Evolutionary conservation across 2,329 filamentous ascomycete species (phyloP).

Genomic region (Elsinoe fawcettii): DNA sequence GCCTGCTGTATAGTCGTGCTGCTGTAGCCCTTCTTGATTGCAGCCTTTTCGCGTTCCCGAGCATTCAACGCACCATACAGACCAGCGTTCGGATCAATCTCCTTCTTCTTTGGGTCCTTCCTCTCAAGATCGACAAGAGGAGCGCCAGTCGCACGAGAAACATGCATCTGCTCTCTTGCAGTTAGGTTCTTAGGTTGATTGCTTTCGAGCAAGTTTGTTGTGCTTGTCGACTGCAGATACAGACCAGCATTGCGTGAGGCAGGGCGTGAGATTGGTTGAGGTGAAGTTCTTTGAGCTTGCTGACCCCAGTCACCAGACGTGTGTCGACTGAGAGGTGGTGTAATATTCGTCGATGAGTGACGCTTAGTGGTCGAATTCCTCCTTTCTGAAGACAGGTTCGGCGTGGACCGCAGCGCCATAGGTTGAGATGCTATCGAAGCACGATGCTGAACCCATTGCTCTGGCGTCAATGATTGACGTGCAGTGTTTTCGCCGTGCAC

Average conservation of each 20-base stretch:
- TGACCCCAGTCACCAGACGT: slow-evolving; percentile 25
- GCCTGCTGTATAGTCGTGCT: slow-evolving; percentile 64
- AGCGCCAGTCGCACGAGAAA: slow-evolving; percentile 72
- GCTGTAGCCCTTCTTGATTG: slow-evolving; percentile 58
- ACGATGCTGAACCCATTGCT: slow-evolving; percentile 77
- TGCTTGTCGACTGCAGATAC: slow-evolving; percentile 36
- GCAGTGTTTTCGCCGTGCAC: slow-evolving; percentile 40
- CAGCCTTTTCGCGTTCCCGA: slow-evolving; percentile 68
- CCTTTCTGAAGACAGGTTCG: slow-evolving; percentile 51
- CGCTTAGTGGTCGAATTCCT: slow-evolving; percentile 26
- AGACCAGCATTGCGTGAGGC: slow-evolving; percentile 52
- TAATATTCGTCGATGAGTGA: slow-evolving; percentile 8
- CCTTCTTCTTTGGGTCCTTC: slow-evolving; percentile 36
- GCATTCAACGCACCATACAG: slow-evolving; percentile 73
- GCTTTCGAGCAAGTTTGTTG: slow-evolving; percentile 26
- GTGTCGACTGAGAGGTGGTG: slow-evolving; percentile 26
- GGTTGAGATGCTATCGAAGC: slow-evolving; percentile 49
- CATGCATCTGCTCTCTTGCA: slow-evolving; percentile 78
- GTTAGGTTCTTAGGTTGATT: slow-evolving; percentile 59
- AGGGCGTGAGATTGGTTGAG: slow-evolving; percentile 31
- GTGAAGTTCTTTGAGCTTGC: slow-evolving; percentile 17
- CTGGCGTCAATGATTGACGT: slow-evolving; percentile 57
- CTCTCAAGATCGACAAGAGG: slow-evolving; percentile 62
- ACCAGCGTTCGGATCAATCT: slow-evolving; percentile 35
- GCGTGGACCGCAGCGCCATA: slow-evolving; percentile 32